Evolutionary conservation across 495 filamentous ascomycete species (phyloP).

Genomic region (Sordaria brevicollis): DNA sequence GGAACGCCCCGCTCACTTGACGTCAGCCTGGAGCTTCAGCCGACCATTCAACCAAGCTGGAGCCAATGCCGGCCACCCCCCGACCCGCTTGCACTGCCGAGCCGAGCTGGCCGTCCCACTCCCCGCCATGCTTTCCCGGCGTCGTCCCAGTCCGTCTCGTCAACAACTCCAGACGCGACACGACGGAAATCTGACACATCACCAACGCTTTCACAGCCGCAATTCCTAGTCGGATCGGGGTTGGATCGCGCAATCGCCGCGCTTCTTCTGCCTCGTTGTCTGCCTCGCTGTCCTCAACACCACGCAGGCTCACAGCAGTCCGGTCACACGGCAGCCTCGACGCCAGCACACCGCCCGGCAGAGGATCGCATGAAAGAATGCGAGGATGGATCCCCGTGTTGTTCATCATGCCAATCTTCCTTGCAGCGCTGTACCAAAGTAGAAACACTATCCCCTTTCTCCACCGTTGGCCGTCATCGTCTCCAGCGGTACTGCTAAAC

Average conservation of each 20-base stretch:
- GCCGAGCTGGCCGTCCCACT: too few relatives aligned
- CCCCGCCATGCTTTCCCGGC: too few relatives aligned
- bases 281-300: not conserved
- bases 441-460: not conserved
- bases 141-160: not conserved
- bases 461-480: not conserved
- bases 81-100: not conserved
- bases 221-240: not conserved
- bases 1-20: not conserved
- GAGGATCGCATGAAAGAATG: not conserved
- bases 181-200: not conserved
- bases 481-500: not conserved
- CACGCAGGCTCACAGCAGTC: not conserved
- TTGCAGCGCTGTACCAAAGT: not conserved
- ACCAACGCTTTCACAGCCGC: not conserved
- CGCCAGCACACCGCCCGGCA: not conserved
- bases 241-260: not conserved
- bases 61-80: not conserved
- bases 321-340: not conserved
- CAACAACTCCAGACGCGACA: not conserved
- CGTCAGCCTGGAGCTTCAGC: not conserved
- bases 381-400: not conserved
- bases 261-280: not conserved
- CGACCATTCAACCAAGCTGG: not conserved
- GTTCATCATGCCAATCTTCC: not conserved